Percentiles rank a stretch among this genome's conserved stretches.
Conservation (phyloP, 2,329 filamentous ascomycete genomes). For the Aspergillus alliaceus region DNA sequence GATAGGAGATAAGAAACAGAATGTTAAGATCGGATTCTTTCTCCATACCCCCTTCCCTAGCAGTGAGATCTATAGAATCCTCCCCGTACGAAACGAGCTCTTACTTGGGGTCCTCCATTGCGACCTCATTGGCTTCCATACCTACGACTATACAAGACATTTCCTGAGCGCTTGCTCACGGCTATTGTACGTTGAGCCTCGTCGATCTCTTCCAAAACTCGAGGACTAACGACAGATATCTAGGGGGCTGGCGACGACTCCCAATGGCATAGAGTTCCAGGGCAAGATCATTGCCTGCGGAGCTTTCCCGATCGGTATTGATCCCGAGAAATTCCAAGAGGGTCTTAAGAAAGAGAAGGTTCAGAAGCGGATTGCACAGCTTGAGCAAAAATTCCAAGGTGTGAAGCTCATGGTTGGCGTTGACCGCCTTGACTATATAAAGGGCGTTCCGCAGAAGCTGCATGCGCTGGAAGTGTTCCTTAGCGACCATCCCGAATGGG, state of each 20-base stretch:
- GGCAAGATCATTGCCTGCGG: conserved; percentile 87
- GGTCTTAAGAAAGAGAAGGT: conserved; percentile 83
- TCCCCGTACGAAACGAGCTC: conserved; percentile 87
- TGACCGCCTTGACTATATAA: conserved; percentile 97
- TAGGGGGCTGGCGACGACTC: conserved; percentile 66
- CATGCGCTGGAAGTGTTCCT: conserved; percentile 96
- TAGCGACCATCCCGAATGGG: conserved; percentile 96
- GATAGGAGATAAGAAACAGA: conserved; percentile 76
- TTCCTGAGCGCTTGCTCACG: conserved; percentile 96
- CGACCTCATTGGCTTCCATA: conserved; percentile 96
- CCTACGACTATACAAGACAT: conserved; percentile 97
- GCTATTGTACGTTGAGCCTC: conserved; percentile 64
- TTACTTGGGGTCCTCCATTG: conserved; percentile 86
- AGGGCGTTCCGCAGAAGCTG: conserved; percentile 95
- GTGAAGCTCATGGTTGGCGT: conserved; percentile 97
- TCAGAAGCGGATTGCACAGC: conserved; percentile 78
- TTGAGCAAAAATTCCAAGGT: conserved; percentile 89
- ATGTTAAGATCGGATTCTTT: conserved; percentile 98
- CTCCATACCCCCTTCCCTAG: conserved; percentile 96
- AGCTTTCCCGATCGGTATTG: conserved; percentile 96
- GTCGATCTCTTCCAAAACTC: background rate
- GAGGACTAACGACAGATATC: conserved; percentile 12
- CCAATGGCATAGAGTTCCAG: conserved; percentile 89
- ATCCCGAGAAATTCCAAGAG: conserved; percentile 93
- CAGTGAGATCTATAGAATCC: conserved; percentile 93